These are phyloP conservation scores for Serendipita sp. DNA, from an alignment of 768 basidiomycete species.

Conservation along the genomic window DNA sequence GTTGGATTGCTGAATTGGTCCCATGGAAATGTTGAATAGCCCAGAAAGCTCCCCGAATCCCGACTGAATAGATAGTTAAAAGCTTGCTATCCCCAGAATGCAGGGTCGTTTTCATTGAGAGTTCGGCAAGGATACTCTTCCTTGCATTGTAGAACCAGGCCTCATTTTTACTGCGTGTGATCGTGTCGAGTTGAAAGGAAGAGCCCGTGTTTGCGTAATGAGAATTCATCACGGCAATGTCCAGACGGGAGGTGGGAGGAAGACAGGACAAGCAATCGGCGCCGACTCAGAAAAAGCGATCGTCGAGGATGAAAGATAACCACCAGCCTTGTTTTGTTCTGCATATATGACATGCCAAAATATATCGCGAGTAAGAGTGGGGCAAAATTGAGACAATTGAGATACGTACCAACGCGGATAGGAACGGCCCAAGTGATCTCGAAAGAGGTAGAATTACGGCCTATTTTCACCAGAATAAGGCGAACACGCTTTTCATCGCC, in stretches of 20 bases:
- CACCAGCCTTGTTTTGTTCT: too few relatives aligned
- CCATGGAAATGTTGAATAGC: not conserved
- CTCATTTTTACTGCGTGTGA: not conserved
- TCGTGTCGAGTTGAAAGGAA: not conserved
- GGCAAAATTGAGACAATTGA: too few relatives aligned
- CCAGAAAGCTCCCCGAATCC: not conserved
- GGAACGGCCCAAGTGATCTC: too few relatives aligned
- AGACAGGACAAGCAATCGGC: too few relatives aligned
- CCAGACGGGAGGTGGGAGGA: not conserved
- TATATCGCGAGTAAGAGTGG: too few relatives aligned
- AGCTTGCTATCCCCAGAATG: not conserved
- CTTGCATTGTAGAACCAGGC: not conserved
- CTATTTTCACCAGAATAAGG: too few relatives aligned
- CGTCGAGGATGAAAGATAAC: too few relatives aligned
- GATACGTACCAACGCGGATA: too few relatives aligned
- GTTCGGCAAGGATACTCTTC: not conserved
- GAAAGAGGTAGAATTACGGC: too few relatives aligned
- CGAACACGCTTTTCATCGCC: too few relatives aligned
- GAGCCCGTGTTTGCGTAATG: not conserved
- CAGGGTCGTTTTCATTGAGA: not conserved
- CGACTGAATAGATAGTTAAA: not conserved
- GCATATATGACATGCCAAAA: too few relatives aligned
- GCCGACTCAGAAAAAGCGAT: too few relatives aligned
- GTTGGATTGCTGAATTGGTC: not conserved
- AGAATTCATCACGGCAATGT: not conserved